phyloP scores from a whole-genome alignment of 208 protist genomes.

The Trypanosomatidae sp. region DNA sequence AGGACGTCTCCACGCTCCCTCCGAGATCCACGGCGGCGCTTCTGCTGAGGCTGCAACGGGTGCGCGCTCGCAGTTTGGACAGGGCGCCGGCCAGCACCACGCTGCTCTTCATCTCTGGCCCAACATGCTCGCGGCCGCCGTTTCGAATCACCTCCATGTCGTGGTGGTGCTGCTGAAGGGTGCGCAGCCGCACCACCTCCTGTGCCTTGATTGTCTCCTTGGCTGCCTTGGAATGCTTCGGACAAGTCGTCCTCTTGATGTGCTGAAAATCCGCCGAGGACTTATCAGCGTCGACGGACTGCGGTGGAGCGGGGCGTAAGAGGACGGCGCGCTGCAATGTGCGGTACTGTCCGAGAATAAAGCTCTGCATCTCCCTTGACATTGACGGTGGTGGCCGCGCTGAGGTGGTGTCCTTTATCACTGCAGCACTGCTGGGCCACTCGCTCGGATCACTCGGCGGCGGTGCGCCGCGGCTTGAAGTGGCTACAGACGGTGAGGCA shows the following conservation, averaged over 20 bases:
- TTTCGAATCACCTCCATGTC: conserved; percentile 52
- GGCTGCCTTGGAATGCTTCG: conserved; percentile 30
- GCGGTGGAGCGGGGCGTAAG: neutral
- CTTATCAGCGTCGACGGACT: conserved; percentile 1
- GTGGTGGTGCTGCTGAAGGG: conserved; percentile 50
- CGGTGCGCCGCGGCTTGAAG: neutral
- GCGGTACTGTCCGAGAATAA: conserved; percentile 40
- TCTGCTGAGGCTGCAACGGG: neutral
- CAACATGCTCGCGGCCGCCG: conserved; percentile 43
- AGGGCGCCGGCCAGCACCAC: conserved; percentile 33
- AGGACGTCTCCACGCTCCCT: neutral
- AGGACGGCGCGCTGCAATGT: conserved; percentile 33
- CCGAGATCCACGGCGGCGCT: conserved; percentile 1
- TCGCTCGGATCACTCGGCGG: neutral
- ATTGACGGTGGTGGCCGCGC: conserved; percentile 4
- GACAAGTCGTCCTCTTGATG: conserved; percentile 13
- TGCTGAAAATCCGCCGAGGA: conserved; percentile 10
- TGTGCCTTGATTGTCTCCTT: conserved; percentile 11
- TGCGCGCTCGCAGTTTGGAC: conserved; percentile 28
- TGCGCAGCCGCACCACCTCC: conserved; percentile 40
- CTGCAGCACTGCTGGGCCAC: neutral
- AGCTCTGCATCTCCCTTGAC: conserved; percentile 30
- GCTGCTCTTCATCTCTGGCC: conserved; percentile 36
- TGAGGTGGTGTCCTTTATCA: neutral
- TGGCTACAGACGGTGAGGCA: neutral